phyloP scores from a whole-genome alignment of 257 asterid species.

The Primulina eburnea region DNA sequence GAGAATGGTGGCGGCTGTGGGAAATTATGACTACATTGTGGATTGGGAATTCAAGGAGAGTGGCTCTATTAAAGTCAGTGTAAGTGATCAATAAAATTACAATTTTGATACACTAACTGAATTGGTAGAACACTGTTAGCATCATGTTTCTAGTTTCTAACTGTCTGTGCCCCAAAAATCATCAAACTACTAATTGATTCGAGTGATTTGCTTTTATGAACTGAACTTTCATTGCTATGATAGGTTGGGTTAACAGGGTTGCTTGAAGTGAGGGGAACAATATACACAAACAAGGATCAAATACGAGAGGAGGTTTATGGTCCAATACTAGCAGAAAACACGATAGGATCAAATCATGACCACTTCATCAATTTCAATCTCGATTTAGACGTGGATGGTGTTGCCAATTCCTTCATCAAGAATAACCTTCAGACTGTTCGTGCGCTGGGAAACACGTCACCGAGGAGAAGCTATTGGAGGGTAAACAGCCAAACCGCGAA shows the following conservation, averaged over 20 bases:
- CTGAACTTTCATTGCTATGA: not conserved
- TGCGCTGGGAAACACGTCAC: slow-evolving; percentile 15
- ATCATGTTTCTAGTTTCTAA: not conserved
- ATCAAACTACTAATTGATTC: not conserved
- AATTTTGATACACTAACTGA: not conserved
- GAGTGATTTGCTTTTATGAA: not conserved
- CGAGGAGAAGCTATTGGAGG: slow-evolving; percentile 54
- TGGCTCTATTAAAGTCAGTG: slow-evolving; percentile 52
- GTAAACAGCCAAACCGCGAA: slow-evolving; percentile 30
- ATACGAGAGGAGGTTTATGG: slow-evolving; percentile 51
- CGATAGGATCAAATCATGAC: slow-evolving; percentile 50
- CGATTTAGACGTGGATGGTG: slow-evolving; percentile 58
- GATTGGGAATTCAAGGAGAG: slow-evolving; percentile 77
- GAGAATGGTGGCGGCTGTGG: slow-evolving; percentile 65
- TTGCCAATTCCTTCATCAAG: slow-evolving; percentile 50
- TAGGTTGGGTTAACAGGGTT: slow-evolving; percentile 59
- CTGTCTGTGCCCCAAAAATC: not conserved
- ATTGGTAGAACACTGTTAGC: not conserved
- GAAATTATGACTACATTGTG: slow-evolving; percentile 69
- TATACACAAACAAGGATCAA: slow-evolving; percentile 43
- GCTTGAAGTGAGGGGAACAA: slow-evolving; percentile 52
- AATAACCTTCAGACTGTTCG: slow-evolving; percentile 33
- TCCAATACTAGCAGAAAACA: slow-evolving; percentile 51
- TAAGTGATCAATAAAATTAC: slow-evolving; percentile 27
- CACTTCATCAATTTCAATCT: slow-evolving; percentile 54